These are phyloP conservation scores for Dioscorea dumetorum DNA, from an alignment of 106 monocot genomes.

Conservation along the genomic window DNA sequence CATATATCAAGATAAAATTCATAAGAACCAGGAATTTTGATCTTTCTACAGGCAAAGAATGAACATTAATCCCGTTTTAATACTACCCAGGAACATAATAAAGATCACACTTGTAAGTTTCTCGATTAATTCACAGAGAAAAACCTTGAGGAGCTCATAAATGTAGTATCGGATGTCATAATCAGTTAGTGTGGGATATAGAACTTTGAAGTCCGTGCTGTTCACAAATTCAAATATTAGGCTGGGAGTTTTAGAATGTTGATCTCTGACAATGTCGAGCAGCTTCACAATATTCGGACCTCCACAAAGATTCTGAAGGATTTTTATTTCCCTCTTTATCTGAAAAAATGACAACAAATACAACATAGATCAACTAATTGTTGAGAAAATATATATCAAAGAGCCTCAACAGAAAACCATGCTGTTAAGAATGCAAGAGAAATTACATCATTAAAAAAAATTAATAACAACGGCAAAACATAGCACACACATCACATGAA, in stretches of 20 bases:
- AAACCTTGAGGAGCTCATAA: slow-evolving; percentile 55
- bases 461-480: too few relatives aligned
- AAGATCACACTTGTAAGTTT: too few relatives aligned
- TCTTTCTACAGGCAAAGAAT: too few relatives aligned
- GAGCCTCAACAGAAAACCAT: too few relatives aligned
- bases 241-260: slow-evolving; percentile 50
- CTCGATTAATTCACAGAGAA: not conserved
- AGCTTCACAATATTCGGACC: slow-evolving; percentile 53
- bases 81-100: too few relatives aligned
- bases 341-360: slow-evolving; percentile 13
- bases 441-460: not conserved
- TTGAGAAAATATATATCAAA: not conserved
- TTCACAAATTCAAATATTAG: slow-evolving; percentile 51
- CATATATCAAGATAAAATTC: too few relatives aligned
- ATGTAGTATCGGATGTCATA: slow-evolving; percentile 65
- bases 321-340: slow-evolving; percentile 62
- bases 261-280: slow-evolving; percentile 43
- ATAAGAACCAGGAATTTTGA: too few relatives aligned
- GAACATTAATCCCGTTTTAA: too few relatives aligned
- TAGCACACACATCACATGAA: too few relatives aligned
- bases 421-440: not conserved
- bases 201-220: slow-evolving; percentile 48
- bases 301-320: slow-evolving; percentile 63
- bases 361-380: not conserved
- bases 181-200: slow-evolving; percentile 47